Evolutionary conservation across 495 filamentous ascomycete species (phyloP).

Genomic region (Hypoxylon fragiforme): DNA sequence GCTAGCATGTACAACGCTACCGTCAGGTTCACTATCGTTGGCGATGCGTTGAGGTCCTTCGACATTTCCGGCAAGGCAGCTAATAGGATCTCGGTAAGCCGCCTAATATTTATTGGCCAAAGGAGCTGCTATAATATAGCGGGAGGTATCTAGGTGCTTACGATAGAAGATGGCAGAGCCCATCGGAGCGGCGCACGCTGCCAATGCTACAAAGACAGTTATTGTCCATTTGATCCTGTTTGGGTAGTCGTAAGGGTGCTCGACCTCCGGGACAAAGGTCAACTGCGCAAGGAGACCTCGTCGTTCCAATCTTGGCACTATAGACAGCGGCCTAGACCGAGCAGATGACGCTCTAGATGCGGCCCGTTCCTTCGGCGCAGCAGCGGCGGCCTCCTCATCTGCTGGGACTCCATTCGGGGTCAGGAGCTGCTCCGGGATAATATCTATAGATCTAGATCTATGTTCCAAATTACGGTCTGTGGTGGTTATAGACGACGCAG

Average conservation of each 20-base stretch:
- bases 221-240: constrained; percentile 81
- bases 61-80: constrained; percentile 75
- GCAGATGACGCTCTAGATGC: constrained; percentile 43
- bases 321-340: constrained; percentile 43
- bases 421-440: constrained; percentile 13
- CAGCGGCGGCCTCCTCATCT: constrained; percentile 23
- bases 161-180: constrained; percentile 85
- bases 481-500: constrained; percentile 14
- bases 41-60: constrained; percentile 62
- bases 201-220: constrained; percentile 76
- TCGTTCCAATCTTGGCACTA: constrained; percentile 68
- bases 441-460: constrained; percentile 15
- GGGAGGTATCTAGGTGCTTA: constrained; percentile 47
- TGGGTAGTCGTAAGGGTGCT: constrained; percentile 72
- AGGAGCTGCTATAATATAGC: constrained; percentile 7
- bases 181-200: constrained; percentile 77
- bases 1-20: constrained; percentile 87
- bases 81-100: constrained; percentile 36
- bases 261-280: constrained; percentile 80
- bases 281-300: constrained; percentile 76
- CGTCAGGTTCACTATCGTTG: constrained; percentile 79
- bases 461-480: constrained; percentile 14
- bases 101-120: constrained; percentile 2
- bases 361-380: constrained; percentile 14
- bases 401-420: constrained; percentile 22